Base-by-base conservation (phyloP, 2,329 filamentous ascomycete species). In the Cadophora sp. region DNA sequence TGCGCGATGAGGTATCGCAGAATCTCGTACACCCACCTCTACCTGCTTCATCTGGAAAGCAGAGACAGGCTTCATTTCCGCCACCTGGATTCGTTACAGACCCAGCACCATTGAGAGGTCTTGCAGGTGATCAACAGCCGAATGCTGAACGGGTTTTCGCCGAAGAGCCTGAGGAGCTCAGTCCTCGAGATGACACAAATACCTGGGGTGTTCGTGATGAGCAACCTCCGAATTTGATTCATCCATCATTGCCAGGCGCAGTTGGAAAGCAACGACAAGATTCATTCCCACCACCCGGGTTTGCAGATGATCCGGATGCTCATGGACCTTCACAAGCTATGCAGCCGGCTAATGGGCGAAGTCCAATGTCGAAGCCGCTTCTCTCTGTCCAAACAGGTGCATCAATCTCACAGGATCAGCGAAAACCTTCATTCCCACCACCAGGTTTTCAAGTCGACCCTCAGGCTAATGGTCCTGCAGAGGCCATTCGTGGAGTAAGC, bases 151-250 rank as follows among this genome's bases (percentile, higher is more conserved):
- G 4, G 19, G 58, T 61, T 9, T 48, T 48, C 8, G 43, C 34
- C 46, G 40, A 16, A 9, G 40, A 43, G 8, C 34, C 58, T 6
- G 58, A 61, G 22, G 24, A 61, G 22, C 37, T 46, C 8, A 46
- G 14, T 43, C 58, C 34, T 27, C 34, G n/a, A 11, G 58, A 29
- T 37, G 43, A 62, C 19, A 62, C 40, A 1, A 51, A 51, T 16
- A 51, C 60, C 16, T 62, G 40, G 60, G 60, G 43, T 24, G 50
- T 56, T 4, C 50, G 46, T 27, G 16, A 56, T 24, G 68, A 69
- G 40, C n/a, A 37, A 14, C 43, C 27, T 34, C 29, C 24, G 12
- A 61, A 46, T 9, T 8, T 43, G 58, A 46, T 61, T 14, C 58
- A 27, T 11, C 37, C 58, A 46, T 24, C 22, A n/a, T 29, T 58